Conservation (phyloP, 306 rosid species). For the Dryas drummondii region DNA sequence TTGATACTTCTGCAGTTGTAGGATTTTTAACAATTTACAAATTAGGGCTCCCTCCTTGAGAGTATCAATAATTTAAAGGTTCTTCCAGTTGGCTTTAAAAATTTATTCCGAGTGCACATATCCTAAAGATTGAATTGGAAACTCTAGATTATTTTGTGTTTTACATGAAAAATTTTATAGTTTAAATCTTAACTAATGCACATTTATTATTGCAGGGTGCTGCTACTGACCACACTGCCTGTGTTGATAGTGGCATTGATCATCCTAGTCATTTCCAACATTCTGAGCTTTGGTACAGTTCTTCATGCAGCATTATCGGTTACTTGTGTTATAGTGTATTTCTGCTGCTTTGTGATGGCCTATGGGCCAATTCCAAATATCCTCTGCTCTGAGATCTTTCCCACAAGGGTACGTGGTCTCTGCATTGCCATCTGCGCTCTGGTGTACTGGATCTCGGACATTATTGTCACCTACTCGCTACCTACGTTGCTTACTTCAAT, state of each 20-base stretch:
- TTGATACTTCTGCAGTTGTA: too few relatives aligned
- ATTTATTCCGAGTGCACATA: too few relatives aligned
- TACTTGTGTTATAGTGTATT: constrained; percentile 55
- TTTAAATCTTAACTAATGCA: constrained; percentile 7
- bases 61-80: too few relatives aligned
- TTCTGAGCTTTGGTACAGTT: constrained; percentile 41
- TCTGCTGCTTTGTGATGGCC: constrained; percentile 66
- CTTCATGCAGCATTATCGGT: constrained; percentile 63
- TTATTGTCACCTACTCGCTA: constrained; percentile 66
- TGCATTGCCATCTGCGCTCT: constrained; percentile 76
- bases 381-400: constrained; percentile 76
- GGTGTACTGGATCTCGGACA: constrained; percentile 69
- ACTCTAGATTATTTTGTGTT: not conserved
- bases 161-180: not conserved
- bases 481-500: constrained; percentile 54
- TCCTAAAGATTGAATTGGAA: not conserved
- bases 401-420: constrained; percentile 78
- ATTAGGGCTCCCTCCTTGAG: too few relatives aligned
- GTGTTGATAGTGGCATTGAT: constrained; percentile 58
- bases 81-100: too few relatives aligned
- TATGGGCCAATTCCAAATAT: constrained; percentile 83
- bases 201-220: constrained; percentile 45
- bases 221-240: constrained; percentile 66
- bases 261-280: constrained; percentile 46
- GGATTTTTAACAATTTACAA: too few relatives aligned